phyloP scores from a whole-genome alignment of 164 flowering plant genomes.

The Liquidambar formosana region DNA sequence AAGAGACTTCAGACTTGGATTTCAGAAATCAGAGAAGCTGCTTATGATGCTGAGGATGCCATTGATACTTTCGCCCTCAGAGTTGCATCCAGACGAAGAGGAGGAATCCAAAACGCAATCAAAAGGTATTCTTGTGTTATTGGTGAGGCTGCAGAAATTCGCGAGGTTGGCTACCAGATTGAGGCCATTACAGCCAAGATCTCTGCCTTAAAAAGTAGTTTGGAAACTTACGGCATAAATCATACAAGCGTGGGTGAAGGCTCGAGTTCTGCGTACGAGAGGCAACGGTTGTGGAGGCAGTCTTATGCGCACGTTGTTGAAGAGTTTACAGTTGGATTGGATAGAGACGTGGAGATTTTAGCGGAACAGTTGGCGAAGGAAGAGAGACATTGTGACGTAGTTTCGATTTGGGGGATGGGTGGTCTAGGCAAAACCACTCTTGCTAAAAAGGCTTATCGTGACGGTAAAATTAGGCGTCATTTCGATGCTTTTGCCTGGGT shows the following conservation, averaged over 20 bases:
- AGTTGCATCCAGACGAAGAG: neutral
- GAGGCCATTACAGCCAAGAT: conserved; percentile 8
- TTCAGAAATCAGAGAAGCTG: conserved; percentile 25
- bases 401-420: conserved; percentile 21
- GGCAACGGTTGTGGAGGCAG: neutral
- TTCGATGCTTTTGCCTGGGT: conserved; percentile 24
- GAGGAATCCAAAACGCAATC: neutral
- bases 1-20: conserved; percentile 21
- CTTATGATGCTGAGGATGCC: conserved; percentile 34
- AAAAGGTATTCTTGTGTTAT: conserved; percentile 1
- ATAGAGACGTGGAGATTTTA: neutral
- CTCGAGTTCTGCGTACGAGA: neutral
- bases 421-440: conserved; percentile 31
- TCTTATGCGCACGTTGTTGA: conserved; percentile 5
- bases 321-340: conserved; percentile 14
- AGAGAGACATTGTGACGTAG: neutral
- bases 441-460: conserved; percentile 12
- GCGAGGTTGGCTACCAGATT: conserved; percentile 12
- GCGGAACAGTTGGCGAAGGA: neutral
- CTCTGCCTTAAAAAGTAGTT: neutral
- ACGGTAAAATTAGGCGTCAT: neutral
- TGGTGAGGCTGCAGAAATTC: neutral
- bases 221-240: conserved; percentile 9
- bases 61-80: conserved; percentile 19
- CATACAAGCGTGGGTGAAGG: neutral